Evolutionary conservation across 768 basidiomycete species (phyloP).

Genomic region (Lactifluus piperatus): DNA sequence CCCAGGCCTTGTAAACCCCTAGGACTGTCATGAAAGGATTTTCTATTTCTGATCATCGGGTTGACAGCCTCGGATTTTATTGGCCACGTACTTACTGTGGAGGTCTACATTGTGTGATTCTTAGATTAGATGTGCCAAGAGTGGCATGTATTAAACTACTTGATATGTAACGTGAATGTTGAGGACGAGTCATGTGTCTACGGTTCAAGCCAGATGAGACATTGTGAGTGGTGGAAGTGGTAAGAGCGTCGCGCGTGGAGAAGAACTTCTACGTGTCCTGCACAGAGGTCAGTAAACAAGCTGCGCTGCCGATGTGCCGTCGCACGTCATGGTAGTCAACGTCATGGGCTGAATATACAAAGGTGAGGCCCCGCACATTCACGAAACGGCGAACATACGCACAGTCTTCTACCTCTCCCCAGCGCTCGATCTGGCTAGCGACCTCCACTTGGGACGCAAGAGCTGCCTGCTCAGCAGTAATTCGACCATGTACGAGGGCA

Average conservation of each 20-base stretch:
- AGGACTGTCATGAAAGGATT: neutral
- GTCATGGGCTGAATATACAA: conserved; percentile 71
- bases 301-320: conserved; percentile 73
- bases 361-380: neutral
- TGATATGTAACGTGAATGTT: neutral
- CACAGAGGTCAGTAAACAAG: conserved; percentile 37
- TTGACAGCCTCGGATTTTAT: neutral
- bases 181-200: neutral
- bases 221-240: neutral
- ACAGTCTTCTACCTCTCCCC: conserved; percentile 99
- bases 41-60: neutral
- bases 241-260: neutral
- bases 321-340: conserved; percentile 95
- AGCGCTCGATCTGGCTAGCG: conserved; percentile 87
- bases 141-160: neutral
- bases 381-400: conserved; percentile 30
- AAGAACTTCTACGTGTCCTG: neutral
- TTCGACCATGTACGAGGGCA: conserved; percentile 66
- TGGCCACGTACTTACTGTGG: neutral
- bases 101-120: too few relatives aligned
- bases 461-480: conserved; percentile 80
- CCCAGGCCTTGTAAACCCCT: conserved; percentile 21
- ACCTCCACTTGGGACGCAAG: conserved; percentile 88
- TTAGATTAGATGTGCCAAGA: neutral
- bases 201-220: neutral